Evolutionary conservation across 164 flowering plant genomes (phyloP).

Genomic region (Aristolochia fimbriata): DNA sequence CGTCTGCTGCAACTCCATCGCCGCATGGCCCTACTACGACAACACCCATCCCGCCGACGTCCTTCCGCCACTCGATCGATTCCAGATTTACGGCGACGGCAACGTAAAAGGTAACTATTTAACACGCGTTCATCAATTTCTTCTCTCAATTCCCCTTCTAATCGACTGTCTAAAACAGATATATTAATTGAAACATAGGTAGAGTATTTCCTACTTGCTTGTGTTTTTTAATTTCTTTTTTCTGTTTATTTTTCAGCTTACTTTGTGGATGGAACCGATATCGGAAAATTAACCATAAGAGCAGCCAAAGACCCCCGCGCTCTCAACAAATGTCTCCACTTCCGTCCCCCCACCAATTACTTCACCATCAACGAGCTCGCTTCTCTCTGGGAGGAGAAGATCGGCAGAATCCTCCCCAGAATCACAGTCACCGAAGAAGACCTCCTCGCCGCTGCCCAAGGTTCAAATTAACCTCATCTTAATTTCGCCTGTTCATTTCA

Average conservation of each 20-base stretch:
- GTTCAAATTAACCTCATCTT: constrained; percentile 7
- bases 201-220: too few relatives aligned
- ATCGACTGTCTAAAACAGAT: too few relatives aligned
- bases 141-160: too few relatives aligned
- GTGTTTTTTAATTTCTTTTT: too few relatives aligned
- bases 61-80: constrained; percentile 51
- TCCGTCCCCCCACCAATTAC: constrained; percentile 38
- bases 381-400: constrained; percentile 50
- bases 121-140: too few relatives aligned
- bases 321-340: constrained; percentile 47
- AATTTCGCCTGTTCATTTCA: not conserved
- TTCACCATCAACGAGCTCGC: constrained; percentile 55
- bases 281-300: constrained; percentile 61
- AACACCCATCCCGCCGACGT: constrained; percentile 59
- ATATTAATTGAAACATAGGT: too few relatives aligned
- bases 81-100: constrained; percentile 74
- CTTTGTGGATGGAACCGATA: constrained; percentile 58
- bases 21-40: constrained; percentile 72
- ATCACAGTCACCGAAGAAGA: constrained; percentile 38
- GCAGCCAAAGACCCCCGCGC: constrained; percentile 32
- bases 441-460: constrained; percentile 40
- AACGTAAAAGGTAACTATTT: constrained; percentile 62
- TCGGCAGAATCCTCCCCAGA: constrained; percentile 42
- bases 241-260: constrained; percentile 31
- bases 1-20: constrained; percentile 70